Conservation (phyloP, 179 eudicot species). For the Silene vulgaris region DNA sequence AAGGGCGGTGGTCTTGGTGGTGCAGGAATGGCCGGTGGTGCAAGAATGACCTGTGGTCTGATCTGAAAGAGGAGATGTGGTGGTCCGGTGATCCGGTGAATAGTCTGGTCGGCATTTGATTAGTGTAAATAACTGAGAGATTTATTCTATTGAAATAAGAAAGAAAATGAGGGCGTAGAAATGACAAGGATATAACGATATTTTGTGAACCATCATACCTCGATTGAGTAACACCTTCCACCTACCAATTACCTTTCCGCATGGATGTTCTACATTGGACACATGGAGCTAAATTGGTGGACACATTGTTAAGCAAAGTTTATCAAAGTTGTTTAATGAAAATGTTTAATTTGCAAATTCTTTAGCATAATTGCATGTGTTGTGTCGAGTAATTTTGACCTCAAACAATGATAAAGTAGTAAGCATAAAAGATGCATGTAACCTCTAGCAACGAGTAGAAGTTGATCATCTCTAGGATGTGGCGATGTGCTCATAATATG, state of each 20-base stretch:
- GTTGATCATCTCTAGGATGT: background rate
- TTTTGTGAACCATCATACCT: no score
- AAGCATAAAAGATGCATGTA: background rate
- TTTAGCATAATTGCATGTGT: background rate
- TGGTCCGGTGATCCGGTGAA: no score
- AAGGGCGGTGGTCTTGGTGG: no score
- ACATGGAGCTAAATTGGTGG: conserved; percentile 1
- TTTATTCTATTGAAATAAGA: no score
- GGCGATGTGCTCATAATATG: background rate
- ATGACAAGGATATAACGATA: no score
- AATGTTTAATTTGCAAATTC: background rate
- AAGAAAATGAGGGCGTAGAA: no score
- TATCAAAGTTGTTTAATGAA: background rate
- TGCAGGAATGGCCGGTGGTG: no score
- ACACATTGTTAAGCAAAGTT: background rate
- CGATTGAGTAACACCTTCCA: background rate
- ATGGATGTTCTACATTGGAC: background rate
- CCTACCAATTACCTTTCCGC: conserved; percentile 1
- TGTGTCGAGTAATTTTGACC: background rate
- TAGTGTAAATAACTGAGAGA: no score
- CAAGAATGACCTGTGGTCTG: no score
- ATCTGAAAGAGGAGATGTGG: no score
- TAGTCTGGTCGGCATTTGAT: no score
- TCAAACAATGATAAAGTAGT: background rate
- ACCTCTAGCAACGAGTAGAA: background rate